Conservation (phyloP, 805 yeast genomes). For the Teunomyces kruisii region DNA sequence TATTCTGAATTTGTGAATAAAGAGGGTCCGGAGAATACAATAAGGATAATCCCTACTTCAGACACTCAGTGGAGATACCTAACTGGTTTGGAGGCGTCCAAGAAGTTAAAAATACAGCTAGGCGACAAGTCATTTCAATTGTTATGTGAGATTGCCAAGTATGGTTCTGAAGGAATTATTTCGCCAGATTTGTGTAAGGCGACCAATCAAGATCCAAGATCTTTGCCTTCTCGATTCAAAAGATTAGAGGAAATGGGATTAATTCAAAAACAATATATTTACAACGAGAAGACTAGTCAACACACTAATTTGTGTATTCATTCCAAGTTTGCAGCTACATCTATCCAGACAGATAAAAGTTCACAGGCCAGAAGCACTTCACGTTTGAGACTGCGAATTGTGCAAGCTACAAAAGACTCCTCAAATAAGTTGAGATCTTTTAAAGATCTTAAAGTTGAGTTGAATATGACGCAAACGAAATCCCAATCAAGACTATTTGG, state of each 20-base stretch:
- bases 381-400: conserved; percentile 37
- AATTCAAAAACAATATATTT: conserved; percentile 39
- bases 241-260: conserved; percentile 51
- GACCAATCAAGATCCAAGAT: conserved; percentile 70
- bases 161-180: conserved; percentile 56
- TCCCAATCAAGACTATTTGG: conserved; percentile 47
- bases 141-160: conserved; percentile 58
- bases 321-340: conserved; percentile 39
- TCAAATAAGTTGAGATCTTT: conserved; percentile 62
- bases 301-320: conserved; percentile 57
- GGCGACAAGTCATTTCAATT: conserved; percentile 58
- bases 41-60: conserved; percentile 42
- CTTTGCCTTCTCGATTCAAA: conserved; percentile 62
- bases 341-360: conserved; percentile 14
- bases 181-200: conserved; percentile 55
- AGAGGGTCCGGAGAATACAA: conserved; percentile 14
- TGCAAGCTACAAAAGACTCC: conserved; percentile 53
- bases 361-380: conserved; percentile 21
- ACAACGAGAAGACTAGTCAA: conserved; percentile 40
- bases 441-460: conserved; percentile 58
- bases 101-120: conserved; percentile 48
- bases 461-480: conserved; percentile 46
- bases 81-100: conserved; percentile 49
- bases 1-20: conserved; percentile 17
- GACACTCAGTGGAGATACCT: conserved; percentile 58